Evolutionary conservation across 2,329 filamentous ascomycete species (phyloP).

Genomic region (Penicillium sp.): DNA sequence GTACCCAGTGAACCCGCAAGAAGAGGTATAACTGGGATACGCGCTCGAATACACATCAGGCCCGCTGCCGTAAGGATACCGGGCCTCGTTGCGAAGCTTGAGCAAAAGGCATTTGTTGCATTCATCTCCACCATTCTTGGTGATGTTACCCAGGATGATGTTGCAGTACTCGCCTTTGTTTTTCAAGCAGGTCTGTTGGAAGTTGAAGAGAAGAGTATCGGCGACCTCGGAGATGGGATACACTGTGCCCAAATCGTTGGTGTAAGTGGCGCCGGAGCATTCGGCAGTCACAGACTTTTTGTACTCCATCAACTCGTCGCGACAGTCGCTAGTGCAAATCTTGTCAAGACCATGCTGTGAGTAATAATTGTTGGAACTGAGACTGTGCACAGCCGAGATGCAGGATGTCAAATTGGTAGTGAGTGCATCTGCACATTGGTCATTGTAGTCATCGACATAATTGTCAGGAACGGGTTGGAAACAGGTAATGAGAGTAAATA

Average conservation of each 20-base stretch:
- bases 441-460: neutral
- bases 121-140: conserved; percentile 3
- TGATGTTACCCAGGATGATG: conserved; percentile 3
- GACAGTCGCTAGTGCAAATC: conserved; percentile 2
- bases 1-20: conserved; percentile 24
- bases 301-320: neutral
- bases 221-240: conserved; percentile 3
- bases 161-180: conserved; percentile 7
- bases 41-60: conserved; percentile 20
- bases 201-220: conserved; percentile 2
- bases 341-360: conserved; percentile 5
- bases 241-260: conserved; percentile 3
- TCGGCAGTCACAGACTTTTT: neutral
- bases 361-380: conserved; percentile 6
- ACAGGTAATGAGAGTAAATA: neutral
- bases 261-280: conserved; percentile 3
- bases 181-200: conserved; percentile 6
- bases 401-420: conserved; percentile 7
- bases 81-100: conserved; percentile 4
- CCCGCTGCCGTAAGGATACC: conserved; percentile 8
- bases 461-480: neutral
- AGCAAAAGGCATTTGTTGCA: conserved; percentile 7
- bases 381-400: neutral
- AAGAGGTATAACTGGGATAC: conserved; percentile 28
- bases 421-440: conserved; percentile 7